Conservation (phyloP, 257 asterid genomes). For the Datura wrightii region DNA sequence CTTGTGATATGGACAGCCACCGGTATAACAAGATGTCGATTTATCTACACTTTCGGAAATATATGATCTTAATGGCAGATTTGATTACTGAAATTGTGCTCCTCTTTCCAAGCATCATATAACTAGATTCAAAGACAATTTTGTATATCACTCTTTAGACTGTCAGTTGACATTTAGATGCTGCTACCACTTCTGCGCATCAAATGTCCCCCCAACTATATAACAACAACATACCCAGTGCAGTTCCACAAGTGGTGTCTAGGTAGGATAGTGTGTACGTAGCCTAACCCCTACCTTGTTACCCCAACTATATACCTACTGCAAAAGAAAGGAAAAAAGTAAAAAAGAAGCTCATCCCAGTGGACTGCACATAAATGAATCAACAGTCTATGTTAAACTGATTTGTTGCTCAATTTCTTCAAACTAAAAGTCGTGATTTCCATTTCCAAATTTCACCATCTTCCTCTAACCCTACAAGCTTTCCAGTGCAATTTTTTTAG, state of each 20-base stretch:
- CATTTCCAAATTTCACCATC: background rate
- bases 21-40: background rate
- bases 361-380: background rate
- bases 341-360: background rate
- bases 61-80: background rate
- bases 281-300: no score
- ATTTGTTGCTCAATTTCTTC: background rate
- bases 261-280: no score
- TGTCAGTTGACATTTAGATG: slow-evolving; percentile 5
- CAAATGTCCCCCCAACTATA: background rate
- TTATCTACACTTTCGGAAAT: background rate
- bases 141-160: background rate
- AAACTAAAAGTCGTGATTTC: background rate
- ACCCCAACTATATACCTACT: background rate
- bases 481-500: background rate
- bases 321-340: background rate
- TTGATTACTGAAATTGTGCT: background rate
- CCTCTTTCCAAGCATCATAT: background rate
- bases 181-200: background rate
- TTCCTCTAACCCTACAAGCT: background rate
- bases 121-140: background rate
- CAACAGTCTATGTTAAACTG: background rate
- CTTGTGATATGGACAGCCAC: background rate
- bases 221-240: no score
- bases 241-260: no score